These are phyloP conservation scores for Centella asiatica DNA, from an alignment of 129 eudicot genomes.

Conservation along the genomic window DNA sequence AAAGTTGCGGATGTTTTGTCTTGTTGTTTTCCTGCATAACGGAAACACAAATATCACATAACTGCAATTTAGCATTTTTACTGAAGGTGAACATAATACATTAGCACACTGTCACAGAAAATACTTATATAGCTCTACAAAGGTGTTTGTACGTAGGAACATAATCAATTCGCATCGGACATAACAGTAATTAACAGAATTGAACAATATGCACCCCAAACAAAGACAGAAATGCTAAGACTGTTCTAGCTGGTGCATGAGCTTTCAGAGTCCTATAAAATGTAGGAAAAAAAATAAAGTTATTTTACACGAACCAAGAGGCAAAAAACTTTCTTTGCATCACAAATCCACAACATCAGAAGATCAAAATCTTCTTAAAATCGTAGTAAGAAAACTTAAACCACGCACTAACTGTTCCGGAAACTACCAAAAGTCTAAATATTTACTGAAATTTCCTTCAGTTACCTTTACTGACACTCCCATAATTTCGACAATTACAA, in stretches of 20 bases:
- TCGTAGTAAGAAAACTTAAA: background rate
- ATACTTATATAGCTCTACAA: too few relatives aligned
- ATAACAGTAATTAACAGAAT: background rate
- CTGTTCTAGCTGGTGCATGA: background rate
- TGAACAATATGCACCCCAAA: background rate
- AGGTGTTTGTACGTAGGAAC: too few relatives aligned
- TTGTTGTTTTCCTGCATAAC: constrained; percentile 72
- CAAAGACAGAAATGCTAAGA: background rate
- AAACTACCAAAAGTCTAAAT: constrained; percentile 1
- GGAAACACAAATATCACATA: constrained; percentile 1
- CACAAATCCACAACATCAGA: background rate
- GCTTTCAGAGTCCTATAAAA: background rate
- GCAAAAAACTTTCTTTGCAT: too few relatives aligned
- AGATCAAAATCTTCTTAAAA: background rate
- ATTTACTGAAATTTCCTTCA: background rate
- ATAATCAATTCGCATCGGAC: too few relatives aligned
- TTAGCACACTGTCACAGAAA: too few relatives aligned
- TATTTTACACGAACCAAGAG: background rate
- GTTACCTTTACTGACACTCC: too few relatives aligned
- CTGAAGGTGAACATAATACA: background rate
- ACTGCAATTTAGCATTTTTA: background rate
- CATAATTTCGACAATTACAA: background rate
- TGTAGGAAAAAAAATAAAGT: background rate
- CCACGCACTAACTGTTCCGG: too few relatives aligned
- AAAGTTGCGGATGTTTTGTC: constrained; percentile 93